These are phyloP conservation scores for Dacryopinax primogenitus DNA, from an alignment of 768 basidiomycete genomes.

Conservation along the genomic window DNA sequence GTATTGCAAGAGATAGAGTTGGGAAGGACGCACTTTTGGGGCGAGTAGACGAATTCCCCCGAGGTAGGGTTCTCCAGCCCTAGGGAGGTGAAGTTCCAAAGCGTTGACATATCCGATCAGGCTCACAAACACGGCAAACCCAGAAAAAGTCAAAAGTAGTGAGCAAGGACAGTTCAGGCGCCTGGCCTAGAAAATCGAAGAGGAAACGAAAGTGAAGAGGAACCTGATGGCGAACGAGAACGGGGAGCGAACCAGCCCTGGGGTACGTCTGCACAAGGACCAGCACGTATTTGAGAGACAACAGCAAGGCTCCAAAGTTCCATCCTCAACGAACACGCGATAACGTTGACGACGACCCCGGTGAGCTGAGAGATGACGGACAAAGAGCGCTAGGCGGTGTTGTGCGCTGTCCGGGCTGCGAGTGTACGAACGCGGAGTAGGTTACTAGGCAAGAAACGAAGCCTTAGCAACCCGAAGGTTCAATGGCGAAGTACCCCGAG, in stretches of 20 bases:
- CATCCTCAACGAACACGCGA: not conserved
- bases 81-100: not conserved
- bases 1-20: not conserved
- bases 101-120: not conserved
- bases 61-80: conserved; percentile 7
- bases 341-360: not conserved
- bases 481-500: conserved; percentile 6
- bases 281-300: not conserved
- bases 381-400: not conserved
- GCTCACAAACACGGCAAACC: too few relatives aligned
- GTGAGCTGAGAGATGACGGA: not conserved
- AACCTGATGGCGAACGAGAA: not conserved
- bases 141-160: not conserved
- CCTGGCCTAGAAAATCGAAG: not conserved
- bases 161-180: not conserved
- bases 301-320: too few relatives aligned
- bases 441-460: not conserved
- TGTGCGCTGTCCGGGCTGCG: not conserved
- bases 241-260: not conserved
- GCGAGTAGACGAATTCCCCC: not conserved
- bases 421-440: not conserved
- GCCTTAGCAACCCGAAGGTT: conserved; percentile 1
- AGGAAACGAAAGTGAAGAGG: not conserved
- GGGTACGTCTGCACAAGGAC: not conserved
- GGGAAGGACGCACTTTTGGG: not conserved